Conservation (phyloP, 371 early-diverging fungal species). For the Chytridiales sp. region DNA sequence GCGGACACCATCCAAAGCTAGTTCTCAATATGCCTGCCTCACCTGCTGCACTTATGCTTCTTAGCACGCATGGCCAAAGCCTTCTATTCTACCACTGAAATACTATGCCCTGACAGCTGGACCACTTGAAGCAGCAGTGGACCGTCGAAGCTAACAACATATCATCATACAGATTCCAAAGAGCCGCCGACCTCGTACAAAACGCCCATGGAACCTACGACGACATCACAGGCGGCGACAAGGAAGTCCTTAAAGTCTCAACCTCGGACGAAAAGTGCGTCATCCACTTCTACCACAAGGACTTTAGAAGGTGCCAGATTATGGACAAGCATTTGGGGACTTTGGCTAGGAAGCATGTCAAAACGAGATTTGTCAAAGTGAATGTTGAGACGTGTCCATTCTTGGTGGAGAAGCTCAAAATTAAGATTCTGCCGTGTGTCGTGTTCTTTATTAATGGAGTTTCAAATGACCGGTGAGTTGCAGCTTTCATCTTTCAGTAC, state of each 20-base stretch:
- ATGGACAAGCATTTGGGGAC: constrained; percentile 85
- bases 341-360: constrained; percentile 72
- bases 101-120: not conserved
- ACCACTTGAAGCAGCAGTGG: constrained; percentile 1
- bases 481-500: not conserved
- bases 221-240: constrained; percentile 77
- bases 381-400: constrained; percentile 89
- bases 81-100: constrained; percentile 5
- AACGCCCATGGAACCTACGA: constrained; percentile 78
- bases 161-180: constrained; percentile 50
- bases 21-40: too few species aligned
- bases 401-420: constrained; percentile 82
- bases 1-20: too few species aligned
- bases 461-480: constrained; percentile 62
- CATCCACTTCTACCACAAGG: constrained; percentile 88
- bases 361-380: constrained; percentile 83
- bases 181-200: constrained; percentile 62
- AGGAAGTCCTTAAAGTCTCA: constrained; percentile 82
- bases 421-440: constrained; percentile 90
- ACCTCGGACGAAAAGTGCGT: constrained; percentile 72
- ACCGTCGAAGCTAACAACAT: not conserved
- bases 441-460: constrained; percentile 76
- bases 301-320: constrained; percentile 91
- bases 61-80: not conserved
- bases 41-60: not conserved